phyloP scores from a whole-genome alignment of 768 basidiomycete species.

The Leccinum arenicola region DNA sequence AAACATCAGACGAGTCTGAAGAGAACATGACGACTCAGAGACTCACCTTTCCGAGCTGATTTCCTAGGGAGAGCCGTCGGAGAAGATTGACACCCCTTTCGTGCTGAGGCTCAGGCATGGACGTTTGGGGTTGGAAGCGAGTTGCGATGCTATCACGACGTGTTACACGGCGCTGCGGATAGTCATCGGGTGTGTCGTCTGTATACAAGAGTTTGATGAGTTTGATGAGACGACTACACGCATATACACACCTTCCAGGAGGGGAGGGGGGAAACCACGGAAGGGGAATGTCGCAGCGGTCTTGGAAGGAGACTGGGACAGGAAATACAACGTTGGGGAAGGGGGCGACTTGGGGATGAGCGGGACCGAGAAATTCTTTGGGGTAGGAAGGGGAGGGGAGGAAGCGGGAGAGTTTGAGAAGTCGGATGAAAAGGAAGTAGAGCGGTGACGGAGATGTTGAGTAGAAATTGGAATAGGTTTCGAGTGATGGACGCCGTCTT shows the following conservation, averaged over 20 bases:
- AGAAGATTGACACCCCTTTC: conserved; percentile 73
- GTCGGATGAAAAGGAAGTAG: conserved; percentile 59
- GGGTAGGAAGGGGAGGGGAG: conserved; percentile 51
- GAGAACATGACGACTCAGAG: neutral
- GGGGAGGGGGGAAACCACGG: conserved; percentile 46
- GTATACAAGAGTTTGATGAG: conserved; percentile 6
- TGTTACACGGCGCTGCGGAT: conserved; percentile 43
- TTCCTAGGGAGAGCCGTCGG: conserved; percentile 71
- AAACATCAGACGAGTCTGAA: neutral
- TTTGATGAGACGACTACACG: neutral
- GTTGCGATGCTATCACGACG: conserved; percentile 61
- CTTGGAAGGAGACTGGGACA: conserved; percentile 58
- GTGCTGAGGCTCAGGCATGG: conserved; percentile 44
- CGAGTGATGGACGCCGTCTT: conserved; percentile 46
- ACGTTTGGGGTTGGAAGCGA: conserved; percentile 49
- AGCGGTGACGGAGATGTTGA: conserved; percentile 49
- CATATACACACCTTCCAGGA: conserved; percentile 56
- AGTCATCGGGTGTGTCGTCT: conserved; percentile 43
- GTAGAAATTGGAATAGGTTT: conserved; percentile 62
- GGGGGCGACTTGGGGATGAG: conserved; percentile 52
- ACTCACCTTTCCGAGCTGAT: conserved; percentile 56
- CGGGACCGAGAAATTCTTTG: conserved; percentile 39
- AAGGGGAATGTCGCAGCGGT: conserved; percentile 57
- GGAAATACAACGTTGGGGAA: conserved; percentile 72
- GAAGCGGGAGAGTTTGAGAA: conserved; percentile 56